phyloP scores from a whole-genome alignment of 2,329 filamentous ascomycete genomes.

The Nectriaceae sp. region DNA sequence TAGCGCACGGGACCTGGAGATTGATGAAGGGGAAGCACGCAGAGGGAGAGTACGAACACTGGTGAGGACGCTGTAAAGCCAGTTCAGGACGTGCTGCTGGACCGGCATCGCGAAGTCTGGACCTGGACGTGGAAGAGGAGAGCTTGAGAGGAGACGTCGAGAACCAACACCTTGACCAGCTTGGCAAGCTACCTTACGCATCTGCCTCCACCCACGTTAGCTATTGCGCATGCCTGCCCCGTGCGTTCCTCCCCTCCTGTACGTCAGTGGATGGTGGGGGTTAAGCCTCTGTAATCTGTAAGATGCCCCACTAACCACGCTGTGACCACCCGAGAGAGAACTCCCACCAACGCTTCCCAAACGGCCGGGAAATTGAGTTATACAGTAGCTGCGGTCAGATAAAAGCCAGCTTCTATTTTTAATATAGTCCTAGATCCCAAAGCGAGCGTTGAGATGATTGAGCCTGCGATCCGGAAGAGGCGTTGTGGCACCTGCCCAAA shows the following conservation, averaged over 20 bases:
- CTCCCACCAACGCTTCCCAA: too few species aligned
- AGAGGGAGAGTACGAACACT: constrained; percentile 53
- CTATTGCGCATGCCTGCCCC: not conserved
- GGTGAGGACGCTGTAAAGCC: constrained; percentile 89
- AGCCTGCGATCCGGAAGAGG: too few species aligned
- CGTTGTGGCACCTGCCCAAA: too few species aligned
- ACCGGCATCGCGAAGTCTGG: constrained; percentile 60
- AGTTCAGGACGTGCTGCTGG: constrained; percentile 87
- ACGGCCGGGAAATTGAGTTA: too few species aligned
- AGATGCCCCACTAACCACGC: not conserved
- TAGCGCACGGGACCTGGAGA: constrained; percentile 4
- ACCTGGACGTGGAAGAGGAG: not conserved
- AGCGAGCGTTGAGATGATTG: too few species aligned
- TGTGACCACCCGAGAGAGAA: too few species aligned
- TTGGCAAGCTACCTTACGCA: not conserved
- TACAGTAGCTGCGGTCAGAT: too few species aligned
- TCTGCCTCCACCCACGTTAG: not conserved
- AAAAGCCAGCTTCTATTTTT: not conserved
- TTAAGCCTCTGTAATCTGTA: too few species aligned
- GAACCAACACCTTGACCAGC: not conserved
- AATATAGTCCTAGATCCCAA: too few species aligned
- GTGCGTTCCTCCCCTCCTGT: too few species aligned
- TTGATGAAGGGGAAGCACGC: constrained; percentile 6
- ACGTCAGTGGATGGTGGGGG: not conserved
- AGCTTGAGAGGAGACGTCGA: not conserved